These are phyloP conservation scores for Teratosphaeria nubilosa DNA, from an alignment of 2,329 filamentous ascomycete genomes.

Conservation along the genomic window DNA sequence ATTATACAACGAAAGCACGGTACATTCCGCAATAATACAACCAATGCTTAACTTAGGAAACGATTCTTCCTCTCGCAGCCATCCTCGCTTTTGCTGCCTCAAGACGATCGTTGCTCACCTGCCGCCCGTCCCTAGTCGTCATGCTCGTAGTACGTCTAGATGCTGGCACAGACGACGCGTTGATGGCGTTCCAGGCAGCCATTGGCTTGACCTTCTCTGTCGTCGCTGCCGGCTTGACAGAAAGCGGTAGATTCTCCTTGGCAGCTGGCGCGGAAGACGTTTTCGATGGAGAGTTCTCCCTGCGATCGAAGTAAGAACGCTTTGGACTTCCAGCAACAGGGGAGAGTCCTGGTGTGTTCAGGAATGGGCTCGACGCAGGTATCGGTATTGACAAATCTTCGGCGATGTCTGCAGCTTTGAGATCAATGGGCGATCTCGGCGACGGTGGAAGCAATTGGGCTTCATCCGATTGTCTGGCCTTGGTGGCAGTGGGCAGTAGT, in stretches of 20 bases:
- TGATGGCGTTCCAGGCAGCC: slow-evolving; percentile 19
- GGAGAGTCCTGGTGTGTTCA: slow-evolving; percentile 5
- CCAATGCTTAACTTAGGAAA: slow-evolving; percentile 6
- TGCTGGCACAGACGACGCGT: slow-evolving; percentile 4
- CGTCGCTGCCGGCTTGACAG: slow-evolving; percentile 3
- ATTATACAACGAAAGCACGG: background rate
- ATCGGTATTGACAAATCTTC: slow-evolving; percentile 6
- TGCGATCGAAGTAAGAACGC: slow-evolving; percentile 2
- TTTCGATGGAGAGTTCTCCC: background rate
- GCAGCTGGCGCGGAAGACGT: slow-evolving; percentile 1
- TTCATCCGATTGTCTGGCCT: background rate
- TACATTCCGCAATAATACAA: background rate
- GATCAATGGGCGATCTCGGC: background rate
- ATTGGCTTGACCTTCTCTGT: slow-evolving; percentile 14
- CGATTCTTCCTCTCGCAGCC: slow-evolving; percentile 13
- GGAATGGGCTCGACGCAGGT: slow-evolving; percentile 13
- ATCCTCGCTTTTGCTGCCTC: slow-evolving; percentile 18
- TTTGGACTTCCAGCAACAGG: slow-evolving; percentile 3
- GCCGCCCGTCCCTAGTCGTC: slow-evolving; percentile 10
- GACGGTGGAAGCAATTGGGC: background rate
- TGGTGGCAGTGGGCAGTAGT: slow-evolving; percentile 6
- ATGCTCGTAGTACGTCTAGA: slow-evolving; percentile 9
- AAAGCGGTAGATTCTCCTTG: slow-evolving; percentile 16
- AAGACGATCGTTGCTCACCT: slow-evolving; percentile 12
- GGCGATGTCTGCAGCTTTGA: background rate